Percentiles rank a stretch among this genome's conserved stretches.
Evolutionary conservation across 2,329 filamentous ascomycete genomes (phyloP).

Genomic region (Fusarium hostae): DNA sequence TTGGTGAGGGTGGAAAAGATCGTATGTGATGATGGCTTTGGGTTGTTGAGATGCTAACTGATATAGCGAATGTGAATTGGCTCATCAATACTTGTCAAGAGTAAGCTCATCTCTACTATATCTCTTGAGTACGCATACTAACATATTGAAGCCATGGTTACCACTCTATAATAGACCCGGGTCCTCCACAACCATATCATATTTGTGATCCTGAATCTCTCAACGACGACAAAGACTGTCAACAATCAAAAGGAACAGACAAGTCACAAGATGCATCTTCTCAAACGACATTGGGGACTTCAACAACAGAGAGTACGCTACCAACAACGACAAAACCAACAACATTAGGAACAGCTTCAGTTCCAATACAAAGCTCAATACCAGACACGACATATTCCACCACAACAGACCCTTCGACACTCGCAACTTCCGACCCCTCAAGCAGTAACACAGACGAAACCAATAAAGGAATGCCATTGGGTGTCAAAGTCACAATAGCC

Average conservation of each 20-base stretch:
- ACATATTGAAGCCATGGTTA: slow-evolving; percentile 41
- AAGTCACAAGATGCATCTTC: slow-evolving; percentile 1
- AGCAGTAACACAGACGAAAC: slow-evolving; percentile 1
- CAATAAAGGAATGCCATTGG: slow-evolving; percentile 47
- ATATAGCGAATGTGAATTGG: slow-evolving; percentile 61
- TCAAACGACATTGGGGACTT: background rate
- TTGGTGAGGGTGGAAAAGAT: slow-evolving; percentile 52
- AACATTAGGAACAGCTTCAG: slow-evolving; percentile 3
- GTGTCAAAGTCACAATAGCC: slow-evolving; percentile 58
- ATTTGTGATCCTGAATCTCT: slow-evolving; percentile 35
- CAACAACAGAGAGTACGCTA: background rate
- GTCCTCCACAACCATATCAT: slow-evolving; percentile 41
- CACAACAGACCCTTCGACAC: slow-evolving; percentile 33
- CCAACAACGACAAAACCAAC: background rate
- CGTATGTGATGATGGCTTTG: slow-evolving; percentile 49
- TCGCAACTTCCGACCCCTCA: slow-evolving; percentile 23
- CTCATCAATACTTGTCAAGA: slow-evolving; percentile 63
- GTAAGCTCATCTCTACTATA: slow-evolving; percentile 50
- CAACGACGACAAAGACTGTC: slow-evolving; percentile 24
- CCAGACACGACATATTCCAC: slow-evolving; percentile 30
- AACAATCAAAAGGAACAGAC: background rate
- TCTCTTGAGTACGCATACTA: background rate
- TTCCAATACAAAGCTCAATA: slow-evolving; percentile 13
- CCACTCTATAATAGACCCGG: slow-evolving; percentile 41
- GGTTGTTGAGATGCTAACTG: slow-evolving; percentile 22